Evolutionary conservation across 208 protist genomes (phyloP).

Genomic region (Trypanosoma congolense): DNA sequence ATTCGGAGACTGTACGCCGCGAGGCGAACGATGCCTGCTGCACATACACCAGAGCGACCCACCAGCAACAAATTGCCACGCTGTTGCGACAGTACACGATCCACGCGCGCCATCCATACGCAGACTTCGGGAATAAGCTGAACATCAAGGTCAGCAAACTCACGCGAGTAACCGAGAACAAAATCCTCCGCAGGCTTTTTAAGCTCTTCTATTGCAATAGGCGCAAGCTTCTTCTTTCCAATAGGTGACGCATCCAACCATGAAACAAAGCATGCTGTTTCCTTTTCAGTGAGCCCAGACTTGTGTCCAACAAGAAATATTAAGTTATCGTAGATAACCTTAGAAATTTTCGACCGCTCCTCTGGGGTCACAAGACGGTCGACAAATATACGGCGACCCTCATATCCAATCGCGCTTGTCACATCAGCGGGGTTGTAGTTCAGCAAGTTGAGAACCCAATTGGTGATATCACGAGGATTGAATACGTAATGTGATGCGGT

Average conservation of each 20-base stretch:
- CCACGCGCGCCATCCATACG: slow-evolving; percentile 90
- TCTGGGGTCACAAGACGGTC: slow-evolving; percentile 90
- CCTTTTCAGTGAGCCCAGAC: slow-evolving; percentile 54
- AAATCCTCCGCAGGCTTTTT: slow-evolving; percentile 67
- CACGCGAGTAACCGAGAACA: slow-evolving; percentile 89
- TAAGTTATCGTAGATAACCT: slow-evolving; percentile 79
- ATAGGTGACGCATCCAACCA: slow-evolving; percentile 25
- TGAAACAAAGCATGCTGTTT: slow-evolving; percentile 63
- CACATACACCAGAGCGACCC: slow-evolving; percentile 92
- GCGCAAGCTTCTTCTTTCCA: slow-evolving; percentile 45
- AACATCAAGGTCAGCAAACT: slow-evolving; percentile 90
- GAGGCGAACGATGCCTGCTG: slow-evolving; percentile 86
- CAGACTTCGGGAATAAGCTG: slow-evolving; percentile 95
- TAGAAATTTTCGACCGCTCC: slow-evolving; percentile 60
- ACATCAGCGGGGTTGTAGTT: slow-evolving; percentile 87
- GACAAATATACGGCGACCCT: slow-evolving; percentile 92
- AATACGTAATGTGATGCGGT: slow-evolving; percentile 96
- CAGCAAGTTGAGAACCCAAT: slow-evolving; percentile 90
- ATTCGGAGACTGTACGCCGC: slow-evolving; percentile 89
- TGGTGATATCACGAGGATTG: slow-evolving; percentile 95
- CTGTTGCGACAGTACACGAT: slow-evolving; percentile 93
- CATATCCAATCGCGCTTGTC: slow-evolving; percentile 89
- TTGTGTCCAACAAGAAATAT: slow-evolving; percentile 70
- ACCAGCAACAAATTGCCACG: slow-evolving; percentile 93
- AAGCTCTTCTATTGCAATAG: slow-evolving; percentile 56